Evolutionary conservation across 2,329 filamentous ascomycete species (phyloP).

Genomic region (Paecilomyces sp.): DNA sequence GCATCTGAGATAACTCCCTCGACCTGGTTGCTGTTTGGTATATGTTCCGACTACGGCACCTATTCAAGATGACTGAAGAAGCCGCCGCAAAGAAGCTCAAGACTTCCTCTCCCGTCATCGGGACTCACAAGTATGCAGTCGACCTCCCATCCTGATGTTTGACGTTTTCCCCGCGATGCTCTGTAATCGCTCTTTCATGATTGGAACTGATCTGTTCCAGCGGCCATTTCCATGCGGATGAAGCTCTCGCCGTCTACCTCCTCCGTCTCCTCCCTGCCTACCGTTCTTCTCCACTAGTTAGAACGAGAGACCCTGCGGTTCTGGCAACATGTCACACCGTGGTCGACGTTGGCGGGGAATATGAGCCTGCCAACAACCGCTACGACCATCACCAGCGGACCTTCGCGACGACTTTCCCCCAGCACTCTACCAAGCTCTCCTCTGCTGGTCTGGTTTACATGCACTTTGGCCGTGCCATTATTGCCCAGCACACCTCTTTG

Average conservation of each 20-base stretch:
- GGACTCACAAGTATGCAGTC: slow-evolving; percentile 70
- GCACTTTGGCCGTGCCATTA: slow-evolving; percentile 84
- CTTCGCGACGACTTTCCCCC: slow-evolving; percentile 79
- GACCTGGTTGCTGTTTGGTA: background rate
- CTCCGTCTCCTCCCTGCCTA: slow-evolving; percentile 84
- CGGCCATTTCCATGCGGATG: slow-evolving; percentile 98
- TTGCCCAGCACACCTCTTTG: slow-evolving; percentile 59
- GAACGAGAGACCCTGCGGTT: slow-evolving; percentile 74
- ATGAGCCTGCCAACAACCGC: slow-evolving; percentile 67
- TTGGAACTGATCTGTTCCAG: slow-evolving; percentile 23
- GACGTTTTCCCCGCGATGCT: background rate
- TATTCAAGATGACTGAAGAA: slow-evolving; percentile 58
- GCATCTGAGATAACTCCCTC: background rate
- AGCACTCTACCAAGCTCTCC: slow-evolving; percentile 78
- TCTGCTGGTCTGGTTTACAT: slow-evolving; percentile 92
- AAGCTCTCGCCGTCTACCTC: slow-evolving; percentile 94
- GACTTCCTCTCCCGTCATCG: slow-evolving; percentile 65
- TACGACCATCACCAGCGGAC: slow-evolving; percentile 97
- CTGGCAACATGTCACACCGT: slow-evolving; percentile 86
- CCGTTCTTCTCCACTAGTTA: slow-evolving; percentile 63
- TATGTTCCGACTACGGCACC: slow-evolving; percentile 24
- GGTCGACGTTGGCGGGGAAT: slow-evolving; percentile 95
- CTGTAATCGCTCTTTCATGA: background rate
- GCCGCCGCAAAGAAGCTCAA: slow-evolving; percentile 76
- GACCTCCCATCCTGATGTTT: background rate